phyloP scores from a whole-genome alignment of 139 green algal genomes.

The Microglena sp. region DNA sequence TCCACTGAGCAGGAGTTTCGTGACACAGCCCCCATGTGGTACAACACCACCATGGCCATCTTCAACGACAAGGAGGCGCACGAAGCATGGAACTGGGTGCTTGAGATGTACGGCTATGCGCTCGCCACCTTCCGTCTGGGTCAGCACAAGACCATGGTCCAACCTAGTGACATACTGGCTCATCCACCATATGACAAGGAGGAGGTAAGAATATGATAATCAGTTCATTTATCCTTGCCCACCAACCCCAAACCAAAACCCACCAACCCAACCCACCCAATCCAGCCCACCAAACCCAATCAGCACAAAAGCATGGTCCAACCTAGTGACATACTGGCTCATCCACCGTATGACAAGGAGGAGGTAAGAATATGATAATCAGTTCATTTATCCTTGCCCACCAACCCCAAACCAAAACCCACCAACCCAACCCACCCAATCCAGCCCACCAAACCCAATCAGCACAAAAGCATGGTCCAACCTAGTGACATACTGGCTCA shows the following conservation, averaged over 20 bases:
- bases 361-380: no score
- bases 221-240: no score
- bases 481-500: slow-evolving; percentile 41
- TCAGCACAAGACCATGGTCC: slow-evolving; percentile 14
- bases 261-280: no score
- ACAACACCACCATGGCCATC: slow-evolving; percentile 77
- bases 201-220: no score
- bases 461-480: slow-evolving; percentile 14
- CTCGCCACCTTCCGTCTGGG: slow-evolving; percentile 20
- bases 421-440: no score
- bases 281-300: no score
- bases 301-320: slow-evolving; percentile 15
- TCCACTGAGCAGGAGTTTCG: slow-evolving; percentile 18
- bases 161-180: slow-evolving; percentile 13
- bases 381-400: no score
- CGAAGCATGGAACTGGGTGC: slow-evolving; percentile 48
- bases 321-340: slow-evolving; percentile 25
- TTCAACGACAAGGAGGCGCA: slow-evolving; percentile 60
- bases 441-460: no score
- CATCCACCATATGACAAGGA: slow-evolving; percentile 86
- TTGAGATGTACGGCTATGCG: slow-evolving; percentile 77
- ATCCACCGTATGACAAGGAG: slow-evolving; percentile 82
- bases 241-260: no score
- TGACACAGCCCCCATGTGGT: slow-evolving; percentile 53
- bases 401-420: no score